Base-by-base conservation (phyloP, 1,139 yeast species). In the Saccharomycopsis crataegensis region DNA sequence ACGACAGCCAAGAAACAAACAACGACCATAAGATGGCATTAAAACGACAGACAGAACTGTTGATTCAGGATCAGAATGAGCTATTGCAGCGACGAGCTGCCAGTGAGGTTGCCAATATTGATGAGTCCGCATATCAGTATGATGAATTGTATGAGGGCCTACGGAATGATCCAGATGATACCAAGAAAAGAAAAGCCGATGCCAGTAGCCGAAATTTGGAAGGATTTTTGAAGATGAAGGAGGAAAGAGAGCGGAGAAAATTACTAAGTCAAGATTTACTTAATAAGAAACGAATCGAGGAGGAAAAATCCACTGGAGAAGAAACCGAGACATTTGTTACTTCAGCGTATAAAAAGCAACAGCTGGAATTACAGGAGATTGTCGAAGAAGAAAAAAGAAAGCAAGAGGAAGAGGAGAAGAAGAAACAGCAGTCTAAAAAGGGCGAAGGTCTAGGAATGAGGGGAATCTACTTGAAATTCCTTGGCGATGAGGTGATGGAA, bases 111-210 rank as follows among this genome's bases (percentile, higher is more conserved):
- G 45, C 9, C 4, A 33, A 8, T 17, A 14, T 43, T 22, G 45
- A 43, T 17, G 32, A 17, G 3, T 9, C 11, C 11, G 45, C 28
- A 3, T 43, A 43, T 22, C 49, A 52, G 11, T 52, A 52, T 14
- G 55, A 52, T 36, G 52, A 48, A 22, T 37, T 40, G 6, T 52
- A 52, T 34, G 52, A 52, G 32, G 49, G 49, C 33, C 7, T 48
- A 8, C 36, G 40, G 32, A 32, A 16, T 8, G 43, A 11, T 9
- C 43, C 44, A 28, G 34, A 31, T n/a, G 43, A 22, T 14, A 12
- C 8, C 36, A 37, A 36, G 52, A 44, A 33, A 34, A 22, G 12
- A 38, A 40, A 22, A n/a, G 31, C n/a, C n/a, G 33, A 11, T 16
- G 37, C 16, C 4, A 16, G 47, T 9, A 49, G 46, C 14, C n/a